Evolutionary conservation across 805 yeast genomes (phyloP), one percentile per base, ranked within the genome.

Genomic region (Yamadazyma sp.): DNA sequence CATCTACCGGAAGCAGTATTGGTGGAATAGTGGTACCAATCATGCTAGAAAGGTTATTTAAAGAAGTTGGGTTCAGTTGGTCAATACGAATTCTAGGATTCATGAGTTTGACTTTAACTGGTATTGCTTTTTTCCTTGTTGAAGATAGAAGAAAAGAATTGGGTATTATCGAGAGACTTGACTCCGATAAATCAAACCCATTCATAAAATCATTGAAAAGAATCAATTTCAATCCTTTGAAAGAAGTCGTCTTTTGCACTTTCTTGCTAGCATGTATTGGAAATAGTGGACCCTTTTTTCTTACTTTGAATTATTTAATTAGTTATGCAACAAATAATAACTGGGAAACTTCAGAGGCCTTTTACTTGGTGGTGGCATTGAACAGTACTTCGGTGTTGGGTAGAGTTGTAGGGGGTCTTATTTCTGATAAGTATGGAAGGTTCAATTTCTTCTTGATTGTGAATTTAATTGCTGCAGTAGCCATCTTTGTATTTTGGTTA

Each of bases 21-120:
- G 87, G 86, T 2, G 87, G 86, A 4, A 64, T 79, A 8, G 48
- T 77, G 4, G 73, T 76, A 50, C 85, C 86, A 1, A 52, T 80
- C 23, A 55, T 76, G 51, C 53, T 79, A 40, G 58, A 70, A 37
- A 49, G 62, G 7, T 50, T 76, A 33, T 72, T 72, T 40, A 49
- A 59, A 1, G 48, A 51, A 6, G 54, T 73, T n/a, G 85, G 86
- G 2, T 81, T 65, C 49, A 69, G 62, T 2, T 79, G 84, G 82
- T 67, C 83, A 1, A 68, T 78, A 15, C 33, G 85, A 23, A 62
- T 72, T 6, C 51, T 25, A 22, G 51, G 46, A 4, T 55, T 56
- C 30, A 39, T 55, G 24, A 43, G 48, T 32, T 43, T 41, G 23
- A 14, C 37, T 6, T 44, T 56, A 22, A 41, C 52, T 44, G 27